phyloP scores from a whole-genome alignment of 2,329 filamentous ascomycete species.

The Talaromyces marneffei region DNA sequence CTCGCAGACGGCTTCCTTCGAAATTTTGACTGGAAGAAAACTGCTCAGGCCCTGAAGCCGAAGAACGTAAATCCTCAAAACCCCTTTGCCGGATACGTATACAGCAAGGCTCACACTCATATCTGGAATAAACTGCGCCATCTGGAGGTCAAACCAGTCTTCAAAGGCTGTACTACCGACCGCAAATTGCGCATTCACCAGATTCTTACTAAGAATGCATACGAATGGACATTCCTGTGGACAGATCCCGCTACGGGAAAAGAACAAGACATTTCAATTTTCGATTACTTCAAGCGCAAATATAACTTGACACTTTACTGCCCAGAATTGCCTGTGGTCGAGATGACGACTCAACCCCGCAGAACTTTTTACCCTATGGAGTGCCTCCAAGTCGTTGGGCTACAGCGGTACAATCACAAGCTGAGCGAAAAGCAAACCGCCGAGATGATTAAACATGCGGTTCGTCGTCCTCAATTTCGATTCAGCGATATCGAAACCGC shows the following conservation, averaged over 20 bases:
- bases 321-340: constrained; percentile 50
- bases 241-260: constrained; percentile 36
- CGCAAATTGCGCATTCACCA: constrained; percentile 48
- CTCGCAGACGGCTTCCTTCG: constrained; percentile 31
- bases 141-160: constrained; percentile 34
- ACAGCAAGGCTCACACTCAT: constrained; percentile 1
- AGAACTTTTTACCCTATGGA: constrained; percentile 53
- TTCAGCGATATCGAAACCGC: constrained; percentile 62
- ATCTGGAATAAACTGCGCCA: constrained; percentile 30
- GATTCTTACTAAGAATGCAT: constrained; percentile 41
- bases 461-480: constrained; percentile 68
- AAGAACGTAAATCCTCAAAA: constrained; percentile 16
- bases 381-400: constrained; percentile 46
- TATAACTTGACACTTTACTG: constrained; percentile 46
- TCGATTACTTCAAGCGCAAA: constrained; percentile 49
- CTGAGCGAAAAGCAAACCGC: constrained; percentile 61
- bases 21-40: constrained; percentile 26
- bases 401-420: constrained; percentile 56
- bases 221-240: constrained; percentile 40
- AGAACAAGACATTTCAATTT: constrained; percentile 51
- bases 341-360: constrained; percentile 55
- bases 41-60: constrained; percentile 23
- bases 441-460: constrained; percentile 89
- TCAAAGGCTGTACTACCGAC: constrained; percentile 29
- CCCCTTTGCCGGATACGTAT: constrained; percentile 1